Evolutionary conservation across 208 protist species (phyloP), one percentile per base, ranked within the genome.

Genomic region (Acanthamoeba triangularis): DNA sequence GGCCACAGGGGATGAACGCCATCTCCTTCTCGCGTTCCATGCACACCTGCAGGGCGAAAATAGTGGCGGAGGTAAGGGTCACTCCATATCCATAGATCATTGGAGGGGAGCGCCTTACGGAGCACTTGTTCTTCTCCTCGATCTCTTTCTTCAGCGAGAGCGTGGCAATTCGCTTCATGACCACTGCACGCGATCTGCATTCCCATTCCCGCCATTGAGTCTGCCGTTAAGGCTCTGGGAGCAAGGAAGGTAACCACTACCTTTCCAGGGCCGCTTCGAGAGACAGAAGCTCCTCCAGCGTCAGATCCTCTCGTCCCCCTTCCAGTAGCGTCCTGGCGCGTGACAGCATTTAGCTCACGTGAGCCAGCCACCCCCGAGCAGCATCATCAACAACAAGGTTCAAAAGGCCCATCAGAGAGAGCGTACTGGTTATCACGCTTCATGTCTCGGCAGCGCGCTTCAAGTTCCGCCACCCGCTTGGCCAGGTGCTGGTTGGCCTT

Each of bases 1-100:
- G 65, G 25, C 65, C 65, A 30, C 65, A 74, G n/a, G 65, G 65
- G 3, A 74, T 74, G 65, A 74, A 74, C 2, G 65, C 65, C 65
- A 74, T 74, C 33, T 74, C 65, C 33, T 74, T 74, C 65, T 74
- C 65, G 65, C 65, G 65, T n/a, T 74, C 65, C 65, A 74, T 74
- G 33, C 65, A 74, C 13, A 74, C 65, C 65, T 74, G 25, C 1
- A n/a, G 4, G 0, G 25, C 0, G 16, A 11, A 14, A 2, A 56
- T 56, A 5, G 5, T 56, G 52, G 16, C 16, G 23, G 59, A 30
- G 14, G 25, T 74, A 13, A 47, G 65, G 7, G 10, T 2, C 65
- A n/a, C 16, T 37, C 6, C 65, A 1, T 11, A 2, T n/a, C 16
- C 33, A 74, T n/a, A 74, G 10, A 74, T 23, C 11, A 11, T 3